Evolutionary conservation across 345 rosid species (phyloP), one percentile per base, ranked within the genome.

Genomic region (Syzygium jambos): DNA sequence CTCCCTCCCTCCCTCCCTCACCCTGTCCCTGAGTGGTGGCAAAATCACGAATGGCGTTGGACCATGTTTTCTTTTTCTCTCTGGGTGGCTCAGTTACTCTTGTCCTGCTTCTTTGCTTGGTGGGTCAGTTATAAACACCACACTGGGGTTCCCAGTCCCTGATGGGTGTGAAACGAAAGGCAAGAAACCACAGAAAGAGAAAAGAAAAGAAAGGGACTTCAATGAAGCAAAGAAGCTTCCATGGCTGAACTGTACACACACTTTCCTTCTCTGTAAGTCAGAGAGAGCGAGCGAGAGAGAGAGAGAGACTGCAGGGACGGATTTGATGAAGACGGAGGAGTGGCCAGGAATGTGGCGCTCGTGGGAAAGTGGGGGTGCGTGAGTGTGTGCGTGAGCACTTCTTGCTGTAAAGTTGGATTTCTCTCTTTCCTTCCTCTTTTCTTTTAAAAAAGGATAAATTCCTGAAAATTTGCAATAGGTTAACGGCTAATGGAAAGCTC

Each of bases 191-290:
- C 78, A 53, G 54, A 11, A 54, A 30, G 56, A 43, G 46, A 43
- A 43, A 51, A 14, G 17, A 38, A 68, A 21, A 12, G 13, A 54
- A n/a, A 78, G 68, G 88, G 91, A 89, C 89, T 90, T 84, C 43
- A 84, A 89, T 59, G 89, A 93, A 89, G 93, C 89, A 89, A 92
- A 61, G 91, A 22, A 88, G 92, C 92, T 91, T 88, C 91, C 93
- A 91, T 92, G 91, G 89, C 87, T 82, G 91, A 85, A 85, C 14
- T 0, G 49, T 9, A 17, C 11, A 59, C 82, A 43, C 27, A 9
- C 82, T 73, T 73, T 38, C 82, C 8, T 73, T 73, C 82, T 10
- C 14, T 5, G 11, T 23, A 19, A 73, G 27, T 21, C 27, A 73
- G 49, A 73, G 80, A 73, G 82, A 73, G 22, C 38, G 80, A 38